Conservation (phyloP, 2,329 filamentous ascomycete genomes). For the Trichoderma pleuroti region DNA sequence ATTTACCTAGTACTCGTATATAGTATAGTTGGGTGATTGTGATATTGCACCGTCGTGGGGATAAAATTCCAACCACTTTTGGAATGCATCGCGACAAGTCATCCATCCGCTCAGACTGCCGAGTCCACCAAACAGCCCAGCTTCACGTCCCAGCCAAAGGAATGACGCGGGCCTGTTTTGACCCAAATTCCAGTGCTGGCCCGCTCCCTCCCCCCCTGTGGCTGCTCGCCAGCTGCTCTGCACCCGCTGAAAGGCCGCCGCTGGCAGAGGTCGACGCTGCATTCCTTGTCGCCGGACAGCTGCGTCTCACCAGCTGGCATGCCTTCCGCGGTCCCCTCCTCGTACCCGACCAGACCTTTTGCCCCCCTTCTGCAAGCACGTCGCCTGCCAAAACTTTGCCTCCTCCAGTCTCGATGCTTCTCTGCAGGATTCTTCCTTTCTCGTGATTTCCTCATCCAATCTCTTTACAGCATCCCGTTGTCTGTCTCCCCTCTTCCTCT, state of each 20-base stretch:
- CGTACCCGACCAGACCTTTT: neutral
- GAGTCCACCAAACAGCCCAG: neutral
- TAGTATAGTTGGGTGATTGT: neutral
- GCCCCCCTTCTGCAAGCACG: neutral
- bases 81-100: conserved; percentile 22
- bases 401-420: conserved; percentile 2
- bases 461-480: neutral
- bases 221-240: conserved; percentile 12
- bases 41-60: neutral
- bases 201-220: conserved; percentile 3
- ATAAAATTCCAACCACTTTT: conserved; percentile 15
- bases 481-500: neutral
- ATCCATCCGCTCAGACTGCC: neutral
- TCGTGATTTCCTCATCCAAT: neutral
- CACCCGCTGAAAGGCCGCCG: conserved; percentile 15
- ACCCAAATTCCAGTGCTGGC: conserved; percentile 20
- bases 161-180: conserved; percentile 13
- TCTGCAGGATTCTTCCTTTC: neutral
- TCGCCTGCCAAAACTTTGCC: conserved; percentile 17
- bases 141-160: neutral
- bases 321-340: conserved; percentile 7
- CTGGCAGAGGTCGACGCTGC: conserved; percentile 22
- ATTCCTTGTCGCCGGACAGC: conserved; percentile 21
- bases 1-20: neutral
- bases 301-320: conserved; percentile 12